Evolutionary conservation across 352 stramenopile genomes (phyloP), one percentile per base, ranked within the genome.

Genomic region (Peronospora farinosa): DNA sequence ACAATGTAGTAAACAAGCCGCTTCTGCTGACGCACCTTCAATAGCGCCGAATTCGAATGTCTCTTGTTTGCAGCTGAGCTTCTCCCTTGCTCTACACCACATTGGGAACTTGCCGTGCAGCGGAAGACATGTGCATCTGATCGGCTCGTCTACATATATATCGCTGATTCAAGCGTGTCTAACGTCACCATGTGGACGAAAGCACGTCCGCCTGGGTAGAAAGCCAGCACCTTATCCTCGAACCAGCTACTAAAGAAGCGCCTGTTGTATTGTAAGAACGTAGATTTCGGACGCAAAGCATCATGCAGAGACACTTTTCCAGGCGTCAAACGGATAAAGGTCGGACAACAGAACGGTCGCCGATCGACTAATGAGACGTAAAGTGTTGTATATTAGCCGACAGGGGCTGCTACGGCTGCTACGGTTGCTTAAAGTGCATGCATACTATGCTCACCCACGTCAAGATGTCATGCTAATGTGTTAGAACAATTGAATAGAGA

Each of bases 201-300:
- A 58, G 39, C 31, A 44, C 30, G 57, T 67, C 47, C 32, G 32
- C 17, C 60, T 33, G 54, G 38, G 46, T 60, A 46, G 54, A 64
- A 61, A 55, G 60, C 31, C 53, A 40, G 35, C 17, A 32, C 21
- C 2, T 15, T 19, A 16, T 25, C 42, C 39, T 37, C 35, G 16
- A 47, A 28, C 39, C 44, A 42, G 23, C 45, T 13, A 32, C 38
- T 16, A 39, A 45, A 13, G 16, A 43, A 40, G 27, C 45, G 40
- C 45, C 60, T 16, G 53, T 61, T 38, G 48, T 23, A 51, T 61
- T 43, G 53, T 45, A 43, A 51, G 52, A 44, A 32, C 28, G 35
- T 47, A n/a, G 30, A 15, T 21, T 7, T 19, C 28, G 27, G 30
- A 21, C 11, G 36, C 36, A 42, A 28, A 42, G 33, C 51, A 40